These are phyloP conservation scores for Firmiana major DNA, from an alignment of 345 rosid genomes.

Conservation along the genomic window DNA sequence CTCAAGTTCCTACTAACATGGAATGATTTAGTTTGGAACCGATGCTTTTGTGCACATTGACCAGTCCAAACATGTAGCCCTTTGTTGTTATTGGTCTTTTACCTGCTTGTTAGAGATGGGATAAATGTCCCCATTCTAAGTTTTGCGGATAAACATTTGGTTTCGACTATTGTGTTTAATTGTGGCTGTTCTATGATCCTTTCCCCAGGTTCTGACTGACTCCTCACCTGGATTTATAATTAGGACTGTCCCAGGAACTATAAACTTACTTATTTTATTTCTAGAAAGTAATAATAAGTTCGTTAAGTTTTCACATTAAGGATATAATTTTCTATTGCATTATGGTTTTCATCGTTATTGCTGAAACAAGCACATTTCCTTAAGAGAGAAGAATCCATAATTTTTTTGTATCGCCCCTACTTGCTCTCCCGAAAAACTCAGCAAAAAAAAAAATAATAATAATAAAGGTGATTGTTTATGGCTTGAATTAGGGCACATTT, in stretches of 20 bases:
- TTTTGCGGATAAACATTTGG: background rate
- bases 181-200: background rate
- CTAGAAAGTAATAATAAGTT: background rate
- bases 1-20: background rate
- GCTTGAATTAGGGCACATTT: background rate
- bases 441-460: background rate
- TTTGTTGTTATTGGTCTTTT: background rate
- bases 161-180: background rate
- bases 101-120: background rate
- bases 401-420: background rate
- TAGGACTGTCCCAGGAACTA: background rate
- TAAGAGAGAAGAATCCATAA: background rate
- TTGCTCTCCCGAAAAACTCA: background rate
- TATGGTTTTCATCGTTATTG: background rate
- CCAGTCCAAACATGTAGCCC: background rate
- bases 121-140: background rate
- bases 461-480: background rate
- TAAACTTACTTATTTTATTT: background rate
- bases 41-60: background rate
- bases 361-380: background rate
- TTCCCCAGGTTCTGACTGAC: background rate
- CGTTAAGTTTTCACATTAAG: background rate
- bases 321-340: background rate
- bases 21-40: background rate
- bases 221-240: background rate